Conservation (phyloP, 1,284 basidiomycete species). For the Laetiporus sulphureus region DNA sequence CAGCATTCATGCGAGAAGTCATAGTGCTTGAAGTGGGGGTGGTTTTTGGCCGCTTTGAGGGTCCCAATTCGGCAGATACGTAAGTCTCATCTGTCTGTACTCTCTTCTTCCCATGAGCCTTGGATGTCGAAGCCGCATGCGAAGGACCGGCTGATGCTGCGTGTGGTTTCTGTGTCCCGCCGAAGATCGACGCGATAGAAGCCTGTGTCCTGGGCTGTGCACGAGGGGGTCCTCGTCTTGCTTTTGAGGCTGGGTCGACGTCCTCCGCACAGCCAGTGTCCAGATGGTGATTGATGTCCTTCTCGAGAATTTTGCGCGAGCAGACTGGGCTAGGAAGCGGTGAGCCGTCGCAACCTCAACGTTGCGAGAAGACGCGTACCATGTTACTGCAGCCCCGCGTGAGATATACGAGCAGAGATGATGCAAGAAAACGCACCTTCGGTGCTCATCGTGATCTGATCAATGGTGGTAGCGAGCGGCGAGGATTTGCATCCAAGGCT, state of each 20-base stretch:
- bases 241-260: constrained; percentile 6
- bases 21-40: constrained; percentile 10
- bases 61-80: constrained; percentile 9
- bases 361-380: not conserved
- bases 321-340: constrained; percentile 36
- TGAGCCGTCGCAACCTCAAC: not conserved
- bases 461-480: no score
- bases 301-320: constrained; percentile 32
- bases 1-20: constrained; percentile 24
- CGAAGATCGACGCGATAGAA: constrained; percentile 28
- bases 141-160: constrained; percentile 5
- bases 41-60: constrained; percentile 24
- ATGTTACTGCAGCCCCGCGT: constrained; percentile 1
- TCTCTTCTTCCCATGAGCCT: constrained; percentile 23
- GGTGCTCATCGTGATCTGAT: no score
- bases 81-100: constrained; percentile 14
- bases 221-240: constrained; percentile 10
- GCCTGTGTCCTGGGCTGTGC: constrained; percentile 10
- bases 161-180: constrained; percentile 8
- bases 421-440: no score
- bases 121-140: constrained; percentile 12
- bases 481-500: no score
- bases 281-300: constrained; percentile 41
- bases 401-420: no score
- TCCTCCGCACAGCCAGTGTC: constrained; percentile 35